Base-by-base conservation (phyloP, 495 filamentous ascomycete genomes). In the Penicillium bovifimosum region DNA sequence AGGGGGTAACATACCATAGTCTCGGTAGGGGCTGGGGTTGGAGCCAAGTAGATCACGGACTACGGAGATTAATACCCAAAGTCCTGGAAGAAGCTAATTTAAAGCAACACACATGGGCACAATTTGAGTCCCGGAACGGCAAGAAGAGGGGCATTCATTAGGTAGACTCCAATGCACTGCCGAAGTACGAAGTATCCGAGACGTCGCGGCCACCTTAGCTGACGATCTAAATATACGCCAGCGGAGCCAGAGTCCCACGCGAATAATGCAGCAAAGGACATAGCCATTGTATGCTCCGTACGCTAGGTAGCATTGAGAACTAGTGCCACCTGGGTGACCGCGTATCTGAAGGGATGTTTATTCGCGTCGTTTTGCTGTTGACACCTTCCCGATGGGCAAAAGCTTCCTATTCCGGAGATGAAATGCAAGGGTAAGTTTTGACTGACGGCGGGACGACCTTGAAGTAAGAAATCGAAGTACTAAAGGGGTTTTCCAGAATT, bases 381-480 rank as follows among this genome's bases (percentile, higher is more conserved):
- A 50, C 48, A 50, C 48, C 48, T 50, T 50, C 48, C 48, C 13
- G 27, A 50, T 41, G 20, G 13, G 48, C 36, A 35, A 27, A 50
- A 40, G 29, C 31, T 26, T 42, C 38, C 41, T 42, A 20, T 14
- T 16, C 16, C 28, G 5, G 6, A 48, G 26, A 6, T 40, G 24
- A 29, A 43, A 16, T 43, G 26, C 11, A 43, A 50, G 29, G 33
- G 49, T 57, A 55, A 52, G 50, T 55, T 53, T 55, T 20, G 18
- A 48, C 59, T 48, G 52, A 47, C 42, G 29, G 48, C 34, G 47
- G 50, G 26, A 50, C 55, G 43, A 50, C 48, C 18, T 7, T 50
- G 16, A 20, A 42, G 48, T n/a, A 32, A 41, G 39, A 29, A 41
- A 39, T 16, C 29, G 2, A 48, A 33, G 13, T 13, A 16, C 31